phyloP scores from a whole-genome alignment of 1,284 basidiomycete species.

The Ganoderma multipileum region DNA sequence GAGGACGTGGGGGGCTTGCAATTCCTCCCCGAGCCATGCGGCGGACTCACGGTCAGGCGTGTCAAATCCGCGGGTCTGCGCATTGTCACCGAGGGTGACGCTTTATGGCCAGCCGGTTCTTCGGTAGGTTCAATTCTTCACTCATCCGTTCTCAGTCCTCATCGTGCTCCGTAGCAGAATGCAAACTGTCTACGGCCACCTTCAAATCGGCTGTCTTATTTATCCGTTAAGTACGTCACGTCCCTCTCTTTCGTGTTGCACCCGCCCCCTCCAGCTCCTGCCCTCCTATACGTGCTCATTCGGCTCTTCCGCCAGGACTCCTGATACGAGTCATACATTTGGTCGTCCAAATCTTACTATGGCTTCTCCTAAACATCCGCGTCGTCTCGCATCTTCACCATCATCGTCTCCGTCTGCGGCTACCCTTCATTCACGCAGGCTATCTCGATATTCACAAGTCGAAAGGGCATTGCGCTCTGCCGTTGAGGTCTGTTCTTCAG shows the following conservation, averaged over 20 bases:
- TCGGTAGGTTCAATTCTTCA: conserved; percentile 13
- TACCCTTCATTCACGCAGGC: conserved; percentile 22
- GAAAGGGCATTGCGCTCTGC: conserved; percentile 46
- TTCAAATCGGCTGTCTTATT: conserved; percentile 20
- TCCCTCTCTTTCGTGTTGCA: neutral
- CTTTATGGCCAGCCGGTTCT: conserved; percentile 10
- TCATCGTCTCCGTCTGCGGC: conserved; percentile 12
- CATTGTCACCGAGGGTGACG: conserved; percentile 28
- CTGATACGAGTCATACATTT: conserved; percentile 37
- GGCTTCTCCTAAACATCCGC: conserved; percentile 20
- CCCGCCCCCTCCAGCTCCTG: neutral
- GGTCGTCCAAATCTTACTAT: conserved; percentile 37
- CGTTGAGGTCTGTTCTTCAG: conserved; percentile 37
- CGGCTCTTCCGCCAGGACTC: conserved; percentile 26
- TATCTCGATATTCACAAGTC: conserved; percentile 47
- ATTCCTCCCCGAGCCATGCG: conserved; percentile 12
- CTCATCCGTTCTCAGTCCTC: neutral
- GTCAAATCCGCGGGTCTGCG: conserved; percentile 28
- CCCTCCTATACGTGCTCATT: conserved; percentile 1
- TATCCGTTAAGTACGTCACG: conserved; percentile 22
- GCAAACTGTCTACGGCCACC: conserved; percentile 11
- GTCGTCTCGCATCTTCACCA: conserved; percentile 1
- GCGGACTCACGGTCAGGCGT: conserved; percentile 27
- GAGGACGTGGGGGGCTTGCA: conserved; percentile 11
- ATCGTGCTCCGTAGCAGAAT: conserved; percentile 11